Evolutionary conservation across 2,329 filamentous ascomycete genomes (phyloP).

Genomic region (Cytospora leucostoma): DNA sequence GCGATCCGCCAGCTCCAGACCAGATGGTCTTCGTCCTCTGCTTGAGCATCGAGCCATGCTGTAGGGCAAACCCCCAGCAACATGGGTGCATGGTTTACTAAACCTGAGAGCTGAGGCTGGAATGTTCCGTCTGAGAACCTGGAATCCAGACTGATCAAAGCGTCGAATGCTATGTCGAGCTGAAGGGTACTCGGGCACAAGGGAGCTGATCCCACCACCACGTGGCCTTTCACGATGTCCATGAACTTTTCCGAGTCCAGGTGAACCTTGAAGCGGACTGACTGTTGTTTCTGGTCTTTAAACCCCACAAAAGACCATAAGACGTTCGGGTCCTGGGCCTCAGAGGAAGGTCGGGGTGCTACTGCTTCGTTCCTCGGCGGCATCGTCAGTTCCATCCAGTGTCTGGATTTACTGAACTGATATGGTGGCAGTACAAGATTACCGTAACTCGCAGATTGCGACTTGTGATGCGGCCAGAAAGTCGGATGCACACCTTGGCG

Average conservation of each 20-base stretch:
- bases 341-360: conserved; percentile 3
- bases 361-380: conserved; percentile 31
- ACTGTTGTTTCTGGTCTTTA: conserved; percentile 21
- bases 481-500: conserved; percentile 38
- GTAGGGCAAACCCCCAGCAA: conserved; percentile 31
- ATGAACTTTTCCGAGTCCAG: conserved; percentile 40
- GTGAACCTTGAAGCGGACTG: conserved; percentile 45
- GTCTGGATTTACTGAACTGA: conserved; percentile 43
- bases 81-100: conserved; percentile 38
- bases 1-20: conserved; percentile 37
- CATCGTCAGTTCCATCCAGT: conserved; percentile 42
- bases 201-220: conserved; percentile 41
- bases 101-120: conserved; percentile 36
- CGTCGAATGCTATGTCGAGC: conserved; percentile 37
- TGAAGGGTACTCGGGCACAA: conserved; percentile 44
- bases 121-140: conserved; percentile 27
- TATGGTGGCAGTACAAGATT: conserved; percentile 42
- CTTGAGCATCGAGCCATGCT: neutral
- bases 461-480: conserved; percentile 42
- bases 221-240: conserved; percentile 40
- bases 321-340: conserved; percentile 29
- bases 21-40: conserved; percentile 18
- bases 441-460: conserved; percentile 32
- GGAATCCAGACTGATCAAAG: conserved; percentile 36
- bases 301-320: conserved; percentile 28